These are phyloP conservation scores for Teratosphaeria viscida DNA, from an alignment of 2,329 filamentous ascomycete species.

Conservation along the genomic window DNA sequence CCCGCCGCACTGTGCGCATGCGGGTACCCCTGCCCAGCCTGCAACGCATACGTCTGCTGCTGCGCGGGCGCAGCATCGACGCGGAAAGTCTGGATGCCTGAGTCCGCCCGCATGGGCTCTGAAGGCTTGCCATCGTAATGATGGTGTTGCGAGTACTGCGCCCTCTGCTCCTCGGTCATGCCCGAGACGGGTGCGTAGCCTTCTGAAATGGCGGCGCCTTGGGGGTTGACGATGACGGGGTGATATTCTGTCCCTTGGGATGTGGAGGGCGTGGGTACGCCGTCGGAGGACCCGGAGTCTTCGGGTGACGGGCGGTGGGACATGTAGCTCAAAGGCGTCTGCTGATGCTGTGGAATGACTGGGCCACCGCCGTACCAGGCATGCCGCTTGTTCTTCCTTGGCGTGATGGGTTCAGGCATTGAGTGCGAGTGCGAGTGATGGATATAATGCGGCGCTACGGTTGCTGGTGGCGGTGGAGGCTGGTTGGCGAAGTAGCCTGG, in stretches of 20 bases:
- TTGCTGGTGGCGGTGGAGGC: slow-evolving; percentile 5
- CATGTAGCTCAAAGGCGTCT: slow-evolving; percentile 5
- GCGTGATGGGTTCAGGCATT: slow-evolving; percentile 36
- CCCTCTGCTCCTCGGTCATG: not conserved
- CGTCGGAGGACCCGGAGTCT: slow-evolving; percentile 46
- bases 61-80: not conserved
- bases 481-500: slow-evolving; percentile 11
- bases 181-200: slow-evolving; percentile 25
- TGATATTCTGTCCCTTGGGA: slow-evolving; percentile 41
- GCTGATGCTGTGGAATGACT: slow-evolving; percentile 9
- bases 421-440: slow-evolving; percentile 24
- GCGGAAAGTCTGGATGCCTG: slow-evolving; percentile 22
- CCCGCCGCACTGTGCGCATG: slow-evolving; percentile 14
- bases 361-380: slow-evolving; percentile 59
- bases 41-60: slow-evolving; percentile 23
- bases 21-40: slow-evolving; percentile 25
- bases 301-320: slow-evolving; percentile 43
- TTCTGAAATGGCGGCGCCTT: slow-evolving; percentile 34
- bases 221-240: slow-evolving; percentile 42
- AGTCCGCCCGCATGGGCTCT: slow-evolving; percentile 22
- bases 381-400: slow-evolving; percentile 54
- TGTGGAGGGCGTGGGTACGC: slow-evolving; percentile 42
- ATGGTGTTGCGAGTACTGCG: slow-evolving; percentile 16
- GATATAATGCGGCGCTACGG: slow-evolving; percentile 21
- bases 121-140: slow-evolving; percentile 9